Evolutionary conservation across 2,329 filamentous ascomycete genomes (phyloP), one percentile per base, ranked within the genome.

Genomic region (Neofusicoccum cordaticola): DNA sequence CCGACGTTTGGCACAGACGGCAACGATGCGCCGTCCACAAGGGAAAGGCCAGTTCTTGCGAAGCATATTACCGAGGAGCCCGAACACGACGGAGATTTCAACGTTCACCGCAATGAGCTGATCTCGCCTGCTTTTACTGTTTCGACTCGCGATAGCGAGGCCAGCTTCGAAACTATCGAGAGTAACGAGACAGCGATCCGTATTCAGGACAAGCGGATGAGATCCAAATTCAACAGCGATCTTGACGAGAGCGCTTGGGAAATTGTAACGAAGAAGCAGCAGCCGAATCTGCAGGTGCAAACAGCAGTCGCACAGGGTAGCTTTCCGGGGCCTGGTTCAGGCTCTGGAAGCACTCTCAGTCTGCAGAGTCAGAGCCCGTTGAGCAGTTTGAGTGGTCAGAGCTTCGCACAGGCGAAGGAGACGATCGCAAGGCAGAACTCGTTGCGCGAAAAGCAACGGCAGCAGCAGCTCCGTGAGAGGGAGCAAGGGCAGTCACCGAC

Each of bases 301-400:
- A 60, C 56, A 1, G 15, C 27, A 3, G n/a, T 60, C 12, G 31
- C 56, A 31, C 56, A 60, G n/a, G 39, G 27, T n/a, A 37, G 15
- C 34, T 12, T 52, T 3, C 19, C 3, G 2, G 34, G 6, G 8
- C 15, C 48, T 15, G 48, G 48, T 6, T 58, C 53, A 27, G 53
- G 53, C 8, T 58, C 45, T 9, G 48, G 48, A 7, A 63, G 39
- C 15, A 45, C 39, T 1, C 48, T 63, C 9, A 45, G 39, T n/a
- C 27, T 63, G 27, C 61, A 63, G 34, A 63, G 48, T n/a, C 61
- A 63, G n/a, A 63, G 61, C 12, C 61, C 61, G 48, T 37, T 63
- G 48, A 63, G 48, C 39, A 63, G 61, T 22, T 37, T 63, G 48
- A 53, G 48, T 19, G 61, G 48, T 0, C 61, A 63, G 50, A 63